A percentile compares a stretch with the other conserved stretches of the same genome.
phyloP scores from a whole-genome alignment of 1,284 basidiomycete genomes.

The Ustilago loliicola region DNA sequence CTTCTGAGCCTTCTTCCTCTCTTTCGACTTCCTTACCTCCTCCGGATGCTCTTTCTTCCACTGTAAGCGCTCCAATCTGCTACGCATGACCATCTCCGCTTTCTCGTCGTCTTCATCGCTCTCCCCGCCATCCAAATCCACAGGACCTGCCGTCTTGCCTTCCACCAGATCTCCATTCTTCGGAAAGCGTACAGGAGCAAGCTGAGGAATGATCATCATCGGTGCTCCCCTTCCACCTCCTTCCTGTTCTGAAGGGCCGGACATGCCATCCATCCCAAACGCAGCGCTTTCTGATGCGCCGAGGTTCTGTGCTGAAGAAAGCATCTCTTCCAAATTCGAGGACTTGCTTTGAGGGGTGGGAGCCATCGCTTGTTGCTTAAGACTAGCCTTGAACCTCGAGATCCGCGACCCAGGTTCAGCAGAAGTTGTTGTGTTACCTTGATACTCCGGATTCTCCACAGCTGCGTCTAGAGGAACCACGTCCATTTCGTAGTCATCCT shows the following conservation, averaged over 20 bases:
- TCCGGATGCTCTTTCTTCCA: conserved; percentile 46
- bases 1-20: conserved; percentile 21
- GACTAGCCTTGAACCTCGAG: conserved; percentile 58
- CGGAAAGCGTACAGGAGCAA: conserved; percentile 50
- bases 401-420: conserved; percentile 26
- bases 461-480: conserved; percentile 54
- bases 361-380: conserved; percentile 12
- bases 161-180: conserved; percentile 48
- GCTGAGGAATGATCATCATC: conserved; percentile 59
- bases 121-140: conserved; percentile 55
- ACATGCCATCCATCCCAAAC: conserved; percentile 34
- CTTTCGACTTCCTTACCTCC: conserved; percentile 19
- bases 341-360: conserved; percentile 2
- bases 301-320: conserved; percentile 45
- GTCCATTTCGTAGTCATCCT: conserved; percentile 48
- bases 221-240: conserved; percentile 20
- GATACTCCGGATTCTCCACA: conserved; percentile 45
- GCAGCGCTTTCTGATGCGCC: conserved; percentile 22
- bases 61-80: conserved; percentile 44
- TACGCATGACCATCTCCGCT: conserved; percentile 57
- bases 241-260: neutral
- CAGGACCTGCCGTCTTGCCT: conserved; percentile 26
- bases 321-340: conserved; percentile 38
- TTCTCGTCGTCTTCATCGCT: conserved; percentile 61
- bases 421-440: conserved; percentile 31